Base-by-base conservation (phyloP, 2,329 filamentous ascomycete species). In the Epicoccum sorghinum region DNA sequence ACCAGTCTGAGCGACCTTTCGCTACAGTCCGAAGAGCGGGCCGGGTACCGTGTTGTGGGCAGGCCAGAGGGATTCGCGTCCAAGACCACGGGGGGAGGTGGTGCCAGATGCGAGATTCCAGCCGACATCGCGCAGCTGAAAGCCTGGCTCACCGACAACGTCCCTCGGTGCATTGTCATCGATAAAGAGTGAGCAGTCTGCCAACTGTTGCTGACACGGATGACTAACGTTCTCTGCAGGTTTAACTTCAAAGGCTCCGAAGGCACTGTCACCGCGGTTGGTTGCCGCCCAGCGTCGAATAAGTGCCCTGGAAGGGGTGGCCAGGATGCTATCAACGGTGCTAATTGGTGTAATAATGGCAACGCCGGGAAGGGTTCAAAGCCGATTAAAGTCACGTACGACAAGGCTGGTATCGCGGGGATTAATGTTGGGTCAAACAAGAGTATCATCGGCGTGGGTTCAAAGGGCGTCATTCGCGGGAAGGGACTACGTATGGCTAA, bases 61-160 rank as follows among this genome's bases (percentile, higher is more conserved):
- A 61, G 76, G 32, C 73, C 79, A n/a, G 75, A 79, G 58, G 80
- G 80, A 52, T 82, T 82, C 55, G 80, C 79, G 13, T 70, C 75
- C 54, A 82, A 83, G 43, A 82, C 84, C 25, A 88, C 86, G 14
- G 86, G 86, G 33, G 86, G 86, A 65, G 85, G 84, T 47, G 77
- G 62, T 55, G 84, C 82, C 22, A 72, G 77, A 7, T 70, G 82
- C 25, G 82, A 82, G 14, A 82, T 83, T 61, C 85, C 85, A 10
- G 75, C 69, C 14, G 82, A 77, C 43, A 84, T 72, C 39, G 78
- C 73, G 23, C 77, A 88, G 78, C 79, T 87, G 39, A 80, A 82
- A 69, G 78, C 75, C 13, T 87, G 85, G 73, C 79, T 87, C 4
- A 77, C 77, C 8, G 83, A 86, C 66, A 73, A 70, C 54, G 67